Conservation (phyloP, 2,329 filamentous ascomycete species). For the Bertia moriformis region DNA sequence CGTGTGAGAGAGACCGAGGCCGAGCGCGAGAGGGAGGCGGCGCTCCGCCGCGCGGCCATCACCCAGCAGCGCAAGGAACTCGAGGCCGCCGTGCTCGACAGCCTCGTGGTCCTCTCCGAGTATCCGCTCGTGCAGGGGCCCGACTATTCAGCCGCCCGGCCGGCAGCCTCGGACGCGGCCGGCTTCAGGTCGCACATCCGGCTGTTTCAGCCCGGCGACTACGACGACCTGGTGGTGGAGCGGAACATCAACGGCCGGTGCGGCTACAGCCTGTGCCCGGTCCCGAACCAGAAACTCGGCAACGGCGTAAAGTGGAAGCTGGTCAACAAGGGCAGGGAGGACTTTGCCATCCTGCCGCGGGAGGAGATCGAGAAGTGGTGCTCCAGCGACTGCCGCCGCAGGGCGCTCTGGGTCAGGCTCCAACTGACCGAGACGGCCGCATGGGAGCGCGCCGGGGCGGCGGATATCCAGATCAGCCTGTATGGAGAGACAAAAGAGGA, state of each 20-base stretch:
- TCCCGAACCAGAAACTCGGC: constrained; percentile 44
- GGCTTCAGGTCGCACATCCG: constrained; percentile 53
- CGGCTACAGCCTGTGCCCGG: constrained; percentile 68
- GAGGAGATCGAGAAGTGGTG: constrained; percentile 79
- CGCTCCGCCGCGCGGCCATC: constrained; percentile 67
- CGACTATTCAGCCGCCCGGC: constrained; percentile 5
- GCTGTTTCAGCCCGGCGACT: constrained; percentile 74
- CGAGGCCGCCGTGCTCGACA: constrained; percentile 58
- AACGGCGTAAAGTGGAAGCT: constrained; percentile 21
- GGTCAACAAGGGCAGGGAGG: constrained; percentile 13
- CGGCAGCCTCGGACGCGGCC: constrained; percentile 38
- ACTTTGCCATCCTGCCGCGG: constrained; percentile 54
- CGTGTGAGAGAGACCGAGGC: too few species aligned
- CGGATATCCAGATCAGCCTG: constrained; percentile 42
- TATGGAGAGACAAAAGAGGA: constrained; percentile 15
- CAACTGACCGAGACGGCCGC: constrained; percentile 76
- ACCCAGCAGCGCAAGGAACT: constrained; percentile 71
- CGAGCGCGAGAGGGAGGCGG: too few species aligned
- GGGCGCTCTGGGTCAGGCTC: constrained; percentile 73
- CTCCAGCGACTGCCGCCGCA: constrained; percentile 60
- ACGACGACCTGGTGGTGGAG: constrained; percentile 77
- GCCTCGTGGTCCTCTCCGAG: constrained; percentile 57
- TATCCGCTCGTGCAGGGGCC: constrained; percentile 24
- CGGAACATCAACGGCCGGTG: constrained; percentile 72
- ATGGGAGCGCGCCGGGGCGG: constrained; percentile 56